Evolutionary conservation across 2,329 filamentous ascomycete genomes (phyloP), one percentile per base, ranked within the genome.

Genomic region (Sporothrix pallida): DNA sequence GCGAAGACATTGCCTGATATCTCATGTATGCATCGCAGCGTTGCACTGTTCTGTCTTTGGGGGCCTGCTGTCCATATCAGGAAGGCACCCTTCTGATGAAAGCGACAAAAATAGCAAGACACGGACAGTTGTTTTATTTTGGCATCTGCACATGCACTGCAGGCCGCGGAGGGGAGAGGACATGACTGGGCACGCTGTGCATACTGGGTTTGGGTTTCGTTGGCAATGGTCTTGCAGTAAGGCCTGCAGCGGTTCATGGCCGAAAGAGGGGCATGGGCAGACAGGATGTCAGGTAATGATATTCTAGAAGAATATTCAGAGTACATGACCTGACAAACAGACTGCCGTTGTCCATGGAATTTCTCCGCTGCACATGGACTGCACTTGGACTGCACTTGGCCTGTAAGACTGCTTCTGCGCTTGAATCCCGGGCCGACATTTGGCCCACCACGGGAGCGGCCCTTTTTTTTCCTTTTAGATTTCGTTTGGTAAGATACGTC

Each of bases 401-500:
- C 50, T n/a, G 20, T 17, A 46, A 42, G 23, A 26, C n/a, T 46
- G 62, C 62, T 31, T 62, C 6, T 37, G 31, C 31, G 31, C 31
- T 37, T 37, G 31, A 37, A 37, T 37, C n/a, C 62, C 62, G 62
- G 62, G 10, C 62, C 62, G 62, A 26, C 20, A 6, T 48, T 6
- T 48, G 42, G 62, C 62, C 62, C 62, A 65, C 60, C 60, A 15
- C 60, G 37, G n/a, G 37, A 65, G 37, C 60, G 60, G 60, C 37
- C 60, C 37, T 65, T 65, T 56, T 10, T 20, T 23, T 56, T 56
- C 60, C 12, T n/a, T 3, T 65, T 65, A 37, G 31, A 37, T 37
- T 37, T 37, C 31, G 31, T 37, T 37, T 37, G 31, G 31, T 37
- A 37, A 5, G 31, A 37, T 37, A 37, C 31, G 31, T 37, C 31